A percentile compares a stretch with the other conserved stretches of the same genome.
Conservation (phyloP, 169 alveolate species). For the Cryptosporidium tyzzeri region DNA sequence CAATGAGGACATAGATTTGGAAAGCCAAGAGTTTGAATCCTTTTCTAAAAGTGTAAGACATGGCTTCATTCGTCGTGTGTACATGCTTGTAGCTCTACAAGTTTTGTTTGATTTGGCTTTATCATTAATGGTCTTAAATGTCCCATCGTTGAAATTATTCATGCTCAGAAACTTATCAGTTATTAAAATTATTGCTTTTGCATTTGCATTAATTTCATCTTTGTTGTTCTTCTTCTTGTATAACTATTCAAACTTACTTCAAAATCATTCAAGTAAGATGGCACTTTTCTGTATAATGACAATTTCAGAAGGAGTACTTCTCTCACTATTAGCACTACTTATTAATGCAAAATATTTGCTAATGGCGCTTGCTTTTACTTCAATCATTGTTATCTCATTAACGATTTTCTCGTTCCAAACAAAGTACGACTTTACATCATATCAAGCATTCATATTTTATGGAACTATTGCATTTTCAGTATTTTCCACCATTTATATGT, state of each 20-base stretch:
- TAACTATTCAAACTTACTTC: background rate
- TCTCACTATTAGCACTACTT: background rate
- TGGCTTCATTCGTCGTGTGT: constrained; percentile 71
- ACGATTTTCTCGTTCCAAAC: constrained; percentile 63
- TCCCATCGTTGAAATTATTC: constrained; percentile 8
- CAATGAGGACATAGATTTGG: constrained; percentile 11
- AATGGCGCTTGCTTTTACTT: constrained; percentile 31
- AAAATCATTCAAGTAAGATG: constrained; percentile 19
- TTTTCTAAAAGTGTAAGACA: constrained; percentile 16
- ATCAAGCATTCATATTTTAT: constrained; percentile 4
- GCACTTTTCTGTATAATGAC: constrained; percentile 16
- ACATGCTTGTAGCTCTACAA: constrained; percentile 16
- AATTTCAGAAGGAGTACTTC: constrained; percentile 4
- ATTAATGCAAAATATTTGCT: background rate
- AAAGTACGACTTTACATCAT: constrained; percentile 66
- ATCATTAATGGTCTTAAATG: background rate
- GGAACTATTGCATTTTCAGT: constrained; percentile 12
- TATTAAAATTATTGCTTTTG: background rate
- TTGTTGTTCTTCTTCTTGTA: background rate
- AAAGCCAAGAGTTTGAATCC: constrained; percentile 39
- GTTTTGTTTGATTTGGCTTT: constrained; percentile 13
- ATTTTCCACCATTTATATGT: constrained; percentile 21
- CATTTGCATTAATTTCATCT: background rate
- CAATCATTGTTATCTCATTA: constrained; percentile 23
- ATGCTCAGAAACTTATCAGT: background rate